These are phyloP conservation scores for Globisporangium spiculum DNA, from an alignment of 352 stramenopile genomes.

Conservation along the genomic window DNA sequence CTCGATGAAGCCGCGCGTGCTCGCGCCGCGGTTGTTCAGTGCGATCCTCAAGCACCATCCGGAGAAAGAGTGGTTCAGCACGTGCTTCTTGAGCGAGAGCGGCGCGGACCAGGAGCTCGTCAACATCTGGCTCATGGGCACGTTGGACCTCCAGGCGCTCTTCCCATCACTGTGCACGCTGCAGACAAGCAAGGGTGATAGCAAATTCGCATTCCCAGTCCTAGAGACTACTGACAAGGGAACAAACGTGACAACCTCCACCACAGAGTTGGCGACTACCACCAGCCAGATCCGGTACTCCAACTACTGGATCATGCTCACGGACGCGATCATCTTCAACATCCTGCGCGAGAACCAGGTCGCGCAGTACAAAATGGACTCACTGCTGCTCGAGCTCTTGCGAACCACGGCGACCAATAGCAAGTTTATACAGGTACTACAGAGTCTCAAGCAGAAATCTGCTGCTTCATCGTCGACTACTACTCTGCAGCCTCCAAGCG, in stretches of 20 bases:
- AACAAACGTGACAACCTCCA: background rate
- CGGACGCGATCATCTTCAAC: constrained; percentile 62
- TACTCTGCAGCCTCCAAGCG: constrained; percentile 3
- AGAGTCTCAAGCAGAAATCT: constrained; percentile 16
- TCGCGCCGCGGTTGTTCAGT: constrained; percentile 56
- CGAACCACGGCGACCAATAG: constrained; percentile 32
- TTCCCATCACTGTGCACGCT: constrained; percentile 17
- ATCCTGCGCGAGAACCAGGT: constrained; percentile 41
- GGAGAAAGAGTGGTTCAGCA: constrained; percentile 66
- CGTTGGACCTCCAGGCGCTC: constrained; percentile 51
- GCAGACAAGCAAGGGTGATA: constrained; percentile 4
- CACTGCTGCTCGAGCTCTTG: constrained; percentile 43
- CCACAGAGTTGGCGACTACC: background rate
- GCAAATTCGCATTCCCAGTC: constrained; percentile 24
- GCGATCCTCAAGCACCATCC: constrained; percentile 54
- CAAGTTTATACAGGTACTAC: constrained; percentile 35
- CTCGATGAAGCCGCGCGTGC: constrained; percentile 42
- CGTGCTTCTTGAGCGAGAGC: constrained; percentile 54
- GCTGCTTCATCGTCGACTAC: background rate
- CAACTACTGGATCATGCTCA: constrained; percentile 70
- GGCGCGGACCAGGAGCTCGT: constrained; percentile 55
- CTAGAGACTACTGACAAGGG: background rate
- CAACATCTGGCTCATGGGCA: constrained; percentile 61
- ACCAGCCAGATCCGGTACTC: constrained; percentile 33
- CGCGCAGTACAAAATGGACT: constrained; percentile 52